Evolutionary conservation across 2,329 filamentous ascomycete species (phyloP), one percentile per base, ranked within the genome.

Genomic region (Aphanoascus verrucosus): DNA sequence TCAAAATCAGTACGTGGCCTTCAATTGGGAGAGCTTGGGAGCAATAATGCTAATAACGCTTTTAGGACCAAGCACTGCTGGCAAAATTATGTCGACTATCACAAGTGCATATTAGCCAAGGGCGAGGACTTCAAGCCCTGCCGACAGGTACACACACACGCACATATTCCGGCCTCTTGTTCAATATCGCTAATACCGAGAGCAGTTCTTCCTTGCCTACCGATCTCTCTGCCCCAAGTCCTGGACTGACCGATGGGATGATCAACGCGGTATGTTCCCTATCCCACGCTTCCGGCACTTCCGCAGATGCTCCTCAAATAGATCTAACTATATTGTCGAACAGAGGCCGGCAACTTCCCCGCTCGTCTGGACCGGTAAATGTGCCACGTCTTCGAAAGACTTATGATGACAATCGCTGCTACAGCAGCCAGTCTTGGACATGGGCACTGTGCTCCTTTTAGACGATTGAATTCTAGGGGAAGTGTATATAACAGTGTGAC

Each of bases 31-130:
- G 37, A 34, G 19, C 15, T 15, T 20, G 3, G 23, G 12, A 46
- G 53, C 14, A 35, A 38, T 14, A 5, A 11, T 17, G 28, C 50
- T 61, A 55, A 57, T 47, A 19, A 12, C 32, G 23, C n/a, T 45
- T 51, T 8, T 35, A 77, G 74, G 74, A 84, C 90, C 77, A 96
- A 96, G 86, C 90, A 98, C 83, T 98, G 93, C 88, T 98, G 93
- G 93, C 94, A 98, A 75, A 98, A 98, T 83, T 98, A 98, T 77
- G 93, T 98, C 78, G 93, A 98, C 76, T 97, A 98, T 82, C 88
- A 98, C 84, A 98, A 98, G 83, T 98, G 93, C 80, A 89, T 96
- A 75, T 79, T 85, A 71, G 91, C 90, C 76, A 97, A 97, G 83
- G 91, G 91, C 75, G 91, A 97, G 80, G 90, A 96, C 71, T 97